Conservation (phyloP, 2,329 filamentous ascomycete genomes). For the Calonectria pseudoturangicola region DNA sequence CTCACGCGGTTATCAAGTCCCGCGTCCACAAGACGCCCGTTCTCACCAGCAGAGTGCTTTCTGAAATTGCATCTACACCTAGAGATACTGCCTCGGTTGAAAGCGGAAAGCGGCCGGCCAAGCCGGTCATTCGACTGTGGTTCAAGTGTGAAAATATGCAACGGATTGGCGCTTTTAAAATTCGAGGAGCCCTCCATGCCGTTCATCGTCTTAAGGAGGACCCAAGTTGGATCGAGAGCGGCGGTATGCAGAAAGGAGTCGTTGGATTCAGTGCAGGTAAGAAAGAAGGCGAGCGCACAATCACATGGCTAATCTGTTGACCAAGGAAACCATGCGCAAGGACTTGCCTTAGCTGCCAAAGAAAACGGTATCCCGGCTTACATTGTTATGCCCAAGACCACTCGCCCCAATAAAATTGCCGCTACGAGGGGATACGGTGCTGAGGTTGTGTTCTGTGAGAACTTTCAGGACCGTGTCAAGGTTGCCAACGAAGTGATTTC, state of each 20-base stretch:
- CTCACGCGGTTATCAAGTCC: slow-evolving; percentile 82
- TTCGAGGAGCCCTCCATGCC: slow-evolving; percentile 91
- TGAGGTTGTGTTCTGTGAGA: slow-evolving; percentile 86
- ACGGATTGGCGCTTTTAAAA: slow-evolving; percentile 94
- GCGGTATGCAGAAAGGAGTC: slow-evolving; percentile 15
- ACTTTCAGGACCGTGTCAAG: slow-evolving; percentile 87
- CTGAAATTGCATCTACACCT: slow-evolving; percentile 82
- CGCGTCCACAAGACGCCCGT: slow-evolving; percentile 91
- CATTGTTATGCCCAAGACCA: slow-evolving; percentile 93
- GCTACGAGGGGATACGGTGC: slow-evolving; percentile 76
- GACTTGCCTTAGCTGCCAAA: slow-evolving; percentile 89
- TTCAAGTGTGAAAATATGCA: slow-evolving; percentile 99
- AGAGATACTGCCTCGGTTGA: slow-evolving; percentile 71
- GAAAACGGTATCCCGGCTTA: slow-evolving; percentile 84
- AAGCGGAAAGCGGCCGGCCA: slow-evolving; percentile 73
- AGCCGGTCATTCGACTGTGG: slow-evolving; percentile 81
- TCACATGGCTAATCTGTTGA: slow-evolving; percentile 7
- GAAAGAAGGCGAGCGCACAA: slow-evolving; percentile 76
- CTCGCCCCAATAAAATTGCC: slow-evolving; percentile 87
- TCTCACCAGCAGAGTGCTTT: slow-evolving; percentile 85
- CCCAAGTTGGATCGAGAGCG: not conserved
- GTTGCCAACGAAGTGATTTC: slow-evolving; percentile 80
- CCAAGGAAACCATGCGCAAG: slow-evolving; percentile 94
- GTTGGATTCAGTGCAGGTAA: slow-evolving; percentile 60
- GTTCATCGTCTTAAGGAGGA: slow-evolving; percentile 74